These are phyloP conservation scores for Alternaria triticimaculans DNA, from an alignment of 2,329 filamentous ascomycete species.

Conservation along the genomic window DNA sequence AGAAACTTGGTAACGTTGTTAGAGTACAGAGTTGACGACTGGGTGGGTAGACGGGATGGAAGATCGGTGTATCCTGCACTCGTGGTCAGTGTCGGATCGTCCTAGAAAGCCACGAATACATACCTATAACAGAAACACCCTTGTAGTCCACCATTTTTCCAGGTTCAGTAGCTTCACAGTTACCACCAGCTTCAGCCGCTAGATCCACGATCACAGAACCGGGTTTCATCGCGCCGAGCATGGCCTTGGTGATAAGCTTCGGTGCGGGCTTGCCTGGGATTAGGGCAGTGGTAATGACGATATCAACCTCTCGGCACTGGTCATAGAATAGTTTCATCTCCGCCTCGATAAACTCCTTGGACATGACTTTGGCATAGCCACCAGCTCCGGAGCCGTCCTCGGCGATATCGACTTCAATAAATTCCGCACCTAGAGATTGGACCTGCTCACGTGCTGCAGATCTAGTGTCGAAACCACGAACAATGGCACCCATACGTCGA, in stretches of 20 bases:
- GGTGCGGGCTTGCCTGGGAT: conserved; percentile 86
- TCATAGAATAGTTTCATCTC: conserved; percentile 93
- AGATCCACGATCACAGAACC: conserved; percentile 89
- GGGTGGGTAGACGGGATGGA: conserved; percentile 83
- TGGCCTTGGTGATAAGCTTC: conserved; percentile 80
- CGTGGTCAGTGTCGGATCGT: conserved; percentile 44
- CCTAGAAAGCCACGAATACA: conserved; percentile 18
- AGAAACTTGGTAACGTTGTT: conserved; percentile 93
- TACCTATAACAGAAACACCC: conserved; percentile 84
- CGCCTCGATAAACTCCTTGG: conserved; percentile 88
- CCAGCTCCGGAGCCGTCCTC: conserved; percentile 86
- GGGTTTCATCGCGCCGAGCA: conserved; percentile 85
- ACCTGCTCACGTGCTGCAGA: conserved; percentile 88
- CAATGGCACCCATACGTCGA: conserved; percentile 84
- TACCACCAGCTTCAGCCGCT: conserved; percentile 85
- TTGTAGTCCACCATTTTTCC: conserved; percentile 74
- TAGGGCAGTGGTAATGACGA: conserved; percentile 90
- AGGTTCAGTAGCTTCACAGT: conserved; percentile 81
- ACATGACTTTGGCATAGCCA: conserved; percentile 94
- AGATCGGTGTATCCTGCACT: conserved; percentile 76
- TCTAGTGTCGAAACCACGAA: conserved; percentile 89
- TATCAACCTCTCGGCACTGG: conserved; percentile 86
- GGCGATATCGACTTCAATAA: conserved; percentile 82
- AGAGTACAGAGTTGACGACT: conserved; percentile 88
- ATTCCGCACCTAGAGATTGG: conserved; percentile 87